Conservation (phyloP, 1,284 basidiomycete genomes). For the Sphaerobolus stellatus region DNA sequence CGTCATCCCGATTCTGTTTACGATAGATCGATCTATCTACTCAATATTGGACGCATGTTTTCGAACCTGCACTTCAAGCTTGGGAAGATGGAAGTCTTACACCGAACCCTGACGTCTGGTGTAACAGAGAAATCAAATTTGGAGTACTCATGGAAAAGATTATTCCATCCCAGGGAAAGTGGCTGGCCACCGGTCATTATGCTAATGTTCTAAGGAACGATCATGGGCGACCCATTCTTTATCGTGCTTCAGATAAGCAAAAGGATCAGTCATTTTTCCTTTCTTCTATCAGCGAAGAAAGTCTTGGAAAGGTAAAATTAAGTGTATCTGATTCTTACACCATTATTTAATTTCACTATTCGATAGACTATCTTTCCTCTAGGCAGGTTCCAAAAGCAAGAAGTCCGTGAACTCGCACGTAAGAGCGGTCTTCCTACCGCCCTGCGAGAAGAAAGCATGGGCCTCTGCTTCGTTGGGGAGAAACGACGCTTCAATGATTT, state of each 20-base stretch:
- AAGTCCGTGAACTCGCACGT: constrained; percentile 79
- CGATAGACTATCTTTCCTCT: constrained; percentile 82
- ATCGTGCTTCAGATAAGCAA: constrained; percentile 59
- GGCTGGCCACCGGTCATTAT: constrained; percentile 92
- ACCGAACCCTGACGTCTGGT: constrained; percentile 94
- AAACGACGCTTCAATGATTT: constrained; percentile 73
- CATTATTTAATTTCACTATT: not conserved
- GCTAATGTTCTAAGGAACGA: constrained; percentile 64
- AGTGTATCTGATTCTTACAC: not conserved
- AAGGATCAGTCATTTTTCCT: constrained; percentile 98
- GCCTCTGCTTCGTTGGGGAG: constrained; percentile 95
- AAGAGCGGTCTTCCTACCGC: constrained; percentile 74
- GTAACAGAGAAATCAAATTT: constrained; percentile 97
- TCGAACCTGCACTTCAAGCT: constrained; percentile 73
- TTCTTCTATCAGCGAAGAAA: constrained; percentile 67
- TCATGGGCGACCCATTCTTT: constrained; percentile 54
- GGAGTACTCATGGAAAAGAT: constrained; percentile 73
- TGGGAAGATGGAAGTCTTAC: constrained; percentile 75
- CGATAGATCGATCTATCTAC: constrained; percentile 74
- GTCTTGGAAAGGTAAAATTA: constrained; percentile 43
- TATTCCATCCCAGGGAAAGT: constrained; percentile 36
- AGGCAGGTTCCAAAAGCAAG: constrained; percentile 60
- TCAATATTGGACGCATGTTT: constrained; percentile 89
- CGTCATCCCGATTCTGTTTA: too few species aligned
- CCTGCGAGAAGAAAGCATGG: constrained; percentile 86